Conservation (phyloP, 129 eudicot genomes). For the Pulicaria dysenterica region DNA sequence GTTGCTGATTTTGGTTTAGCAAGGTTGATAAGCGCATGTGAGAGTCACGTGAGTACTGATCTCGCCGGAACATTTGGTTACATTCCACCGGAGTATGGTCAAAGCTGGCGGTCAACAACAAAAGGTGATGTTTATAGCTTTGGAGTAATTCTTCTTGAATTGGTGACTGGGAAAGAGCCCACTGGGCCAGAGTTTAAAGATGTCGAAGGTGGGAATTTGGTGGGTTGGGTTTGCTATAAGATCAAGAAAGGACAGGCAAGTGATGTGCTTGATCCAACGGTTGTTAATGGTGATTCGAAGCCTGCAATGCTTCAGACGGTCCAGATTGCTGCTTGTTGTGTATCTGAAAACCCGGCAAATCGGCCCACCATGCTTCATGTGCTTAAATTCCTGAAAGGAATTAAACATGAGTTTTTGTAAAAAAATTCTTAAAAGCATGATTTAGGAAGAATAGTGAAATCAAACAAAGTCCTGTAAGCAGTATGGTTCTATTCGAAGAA, state of each 20-base stretch:
- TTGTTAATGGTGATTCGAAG: slow-evolving; percentile 61
- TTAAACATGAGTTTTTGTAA: slow-evolving; percentile 41
- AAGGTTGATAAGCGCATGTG: slow-evolving; percentile 79
- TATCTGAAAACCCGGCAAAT: slow-evolving; percentile 65
- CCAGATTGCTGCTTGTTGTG: slow-evolving; percentile 67
- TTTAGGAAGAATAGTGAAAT: neutral
- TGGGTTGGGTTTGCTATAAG: slow-evolving; percentile 79
- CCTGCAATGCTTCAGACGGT: slow-evolving; percentile 62
- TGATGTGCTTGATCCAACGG: slow-evolving; percentile 64
- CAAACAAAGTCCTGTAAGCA: slow-evolving; percentile 10
- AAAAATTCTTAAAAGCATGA: neutral
- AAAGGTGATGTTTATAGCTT: slow-evolving; percentile 81
- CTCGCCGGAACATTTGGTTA: slow-evolving; percentile 90
- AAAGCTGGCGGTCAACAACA: slow-evolving; percentile 78
- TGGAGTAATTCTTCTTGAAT: slow-evolving; percentile 81
- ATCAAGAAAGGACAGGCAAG: slow-evolving; percentile 59
- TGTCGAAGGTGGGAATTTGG: slow-evolving; percentile 82
- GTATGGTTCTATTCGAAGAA: neutral
- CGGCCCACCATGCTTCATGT: slow-evolving; percentile 81
- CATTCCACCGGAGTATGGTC: slow-evolving; percentile 91
- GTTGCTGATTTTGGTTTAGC: slow-evolving; percentile 92
- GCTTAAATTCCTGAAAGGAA: slow-evolving; percentile 62
- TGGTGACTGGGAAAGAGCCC: slow-evolving; percentile 83
- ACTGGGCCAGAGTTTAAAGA: slow-evolving; percentile 85
- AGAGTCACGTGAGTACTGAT: slow-evolving; percentile 84